Evolutionary conservation across 2,329 filamentous ascomycete genomes (phyloP).

Genomic region (Exophiala bonariae): DNA sequence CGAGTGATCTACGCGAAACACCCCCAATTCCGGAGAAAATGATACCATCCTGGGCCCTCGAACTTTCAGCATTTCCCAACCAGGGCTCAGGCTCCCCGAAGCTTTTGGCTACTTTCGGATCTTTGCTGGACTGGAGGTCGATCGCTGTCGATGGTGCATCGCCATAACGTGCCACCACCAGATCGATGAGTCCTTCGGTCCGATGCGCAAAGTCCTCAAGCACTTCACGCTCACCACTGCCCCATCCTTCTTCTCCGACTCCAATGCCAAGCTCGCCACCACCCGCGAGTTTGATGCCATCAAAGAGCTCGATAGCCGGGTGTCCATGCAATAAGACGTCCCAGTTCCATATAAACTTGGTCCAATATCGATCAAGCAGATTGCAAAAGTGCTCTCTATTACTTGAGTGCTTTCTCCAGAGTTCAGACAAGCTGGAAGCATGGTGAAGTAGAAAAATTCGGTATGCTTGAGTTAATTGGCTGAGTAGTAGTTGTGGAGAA

Average conservation of each 20-base stretch:
- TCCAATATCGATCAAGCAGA: conserved; percentile 80
- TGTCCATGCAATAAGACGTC: conserved; percentile 89
- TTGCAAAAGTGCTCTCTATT: conserved; percentile 69
- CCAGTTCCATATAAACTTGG: conserved; percentile 67
- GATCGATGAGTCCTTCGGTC: conserved; percentile 81
- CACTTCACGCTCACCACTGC: conserved; percentile 89
- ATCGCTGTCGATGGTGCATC: conserved; percentile 42
- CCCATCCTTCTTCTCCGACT: conserved; percentile 92
- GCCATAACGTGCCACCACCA: conserved; percentile 85
- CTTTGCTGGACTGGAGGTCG: conserved; percentile 28
- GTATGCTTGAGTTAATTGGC: conserved; percentile 81
- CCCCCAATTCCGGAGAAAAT: conserved; percentile 81
- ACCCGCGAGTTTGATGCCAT: conserved; percentile 82
- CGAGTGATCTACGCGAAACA: conserved; percentile 69
- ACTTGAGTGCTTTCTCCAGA: conserved; percentile 60
- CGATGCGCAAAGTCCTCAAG: conserved; percentile 81
- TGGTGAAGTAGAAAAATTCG: conserved; percentile 86
- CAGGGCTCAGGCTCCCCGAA: conserved; percentile 52
- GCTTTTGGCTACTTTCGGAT: no score
- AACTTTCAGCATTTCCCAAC: conserved; percentile 71
- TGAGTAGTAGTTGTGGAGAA: conserved; percentile 72
- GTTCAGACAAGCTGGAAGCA: conserved; percentile 67
- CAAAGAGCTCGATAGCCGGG: conserved; percentile 75
- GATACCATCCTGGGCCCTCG: conserved; percentile 74
- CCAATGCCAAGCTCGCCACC: conserved; percentile 91